A percentile compares a stretch with the other conserved stretches of the same genome.
These are phyloP conservation scores for Salix purpurea DNA, from an alignment of 345 rosid genomes.

Conservation along the genomic window DNA sequence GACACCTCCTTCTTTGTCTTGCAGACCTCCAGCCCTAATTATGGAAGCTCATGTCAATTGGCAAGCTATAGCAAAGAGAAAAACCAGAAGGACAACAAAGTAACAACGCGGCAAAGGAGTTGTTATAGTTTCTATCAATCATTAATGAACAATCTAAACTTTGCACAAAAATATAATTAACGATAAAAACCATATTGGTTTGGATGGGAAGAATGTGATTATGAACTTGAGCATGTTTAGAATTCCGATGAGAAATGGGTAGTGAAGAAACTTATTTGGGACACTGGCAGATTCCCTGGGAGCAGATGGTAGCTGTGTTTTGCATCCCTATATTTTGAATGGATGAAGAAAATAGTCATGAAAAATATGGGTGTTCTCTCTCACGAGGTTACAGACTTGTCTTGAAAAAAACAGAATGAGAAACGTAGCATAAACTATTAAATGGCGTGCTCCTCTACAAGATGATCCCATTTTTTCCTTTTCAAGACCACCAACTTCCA, in stretches of 20 bases:
- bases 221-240: background rate
- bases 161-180: too few species aligned
- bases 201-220: background rate
- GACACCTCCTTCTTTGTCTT: constrained; percentile 82
- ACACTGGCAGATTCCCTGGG: background rate
- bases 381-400: too few species aligned
- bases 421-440: background rate
- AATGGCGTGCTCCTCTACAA: too few species aligned
- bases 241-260: background rate
- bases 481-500: too few species aligned
- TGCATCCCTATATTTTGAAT: background rate
- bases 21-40: constrained; percentile 90
- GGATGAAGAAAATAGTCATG: background rate
- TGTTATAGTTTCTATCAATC: too few species aligned
- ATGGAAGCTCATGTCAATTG: constrained; percentile 12
- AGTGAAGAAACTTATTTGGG: background rate
- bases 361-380: too few species aligned
- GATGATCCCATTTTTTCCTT: too few species aligned
- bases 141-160: too few species aligned
- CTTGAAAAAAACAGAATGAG: background rate
- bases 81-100: background rate
- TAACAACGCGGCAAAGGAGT: background rate
- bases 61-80: background rate
- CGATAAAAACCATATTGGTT: too few species aligned
- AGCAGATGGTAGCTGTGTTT: background rate